Evolutionary conservation across 2,329 filamentous ascomycete species (phyloP), one percentile per base, ranked within the genome.

Genomic region (Penicillium sp.): DNA sequence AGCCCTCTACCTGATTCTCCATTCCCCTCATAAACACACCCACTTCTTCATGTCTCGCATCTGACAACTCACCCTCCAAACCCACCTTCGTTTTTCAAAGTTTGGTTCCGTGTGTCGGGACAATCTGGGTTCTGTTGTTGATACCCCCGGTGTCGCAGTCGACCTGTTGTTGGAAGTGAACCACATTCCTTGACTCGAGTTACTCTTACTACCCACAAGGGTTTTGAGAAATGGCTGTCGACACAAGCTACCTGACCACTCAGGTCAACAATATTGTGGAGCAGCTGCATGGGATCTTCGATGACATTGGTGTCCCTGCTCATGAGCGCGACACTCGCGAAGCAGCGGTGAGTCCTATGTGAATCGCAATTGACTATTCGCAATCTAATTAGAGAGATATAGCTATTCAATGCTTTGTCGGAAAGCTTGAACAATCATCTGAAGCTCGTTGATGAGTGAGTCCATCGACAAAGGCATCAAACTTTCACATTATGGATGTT

Each of bases 261-360:
- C 94, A 97, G 84, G 90, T 99, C 77, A 94, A 91, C 65, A 91
- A 85, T 68, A 97, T 96, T 71, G 92, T 97, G 72, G 86, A 85
- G 74, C 92, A 97, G 77, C 84, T 99, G 58, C 93, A 97, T 76
- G 89, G 89, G 62, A 84, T 97, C 55, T 99, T 97, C 70, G 94
- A 99, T 74, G 93, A 99, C 72, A 99, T 99, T 69, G 94, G 94
- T 56, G 89, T 99, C n/a, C 85, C 93, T 26, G 86, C 80, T 69
- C 92, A 96, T 85, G 94, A 97, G 75, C 89, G 94, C 69, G 92
- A 97, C 71, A 82, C 85, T 48, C 84, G 94, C 68, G 93, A 97
- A 73, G 85, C 90, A 71, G 91, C 97, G 86, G 92, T 95, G 79
- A 69, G 82, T 68, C 56, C 1, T 9, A 27, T n/a, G 22, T 20